Evolutionary conservation across 441 rosid species (phyloP).

Genomic region (Heliophila coronopifolia): DNA sequence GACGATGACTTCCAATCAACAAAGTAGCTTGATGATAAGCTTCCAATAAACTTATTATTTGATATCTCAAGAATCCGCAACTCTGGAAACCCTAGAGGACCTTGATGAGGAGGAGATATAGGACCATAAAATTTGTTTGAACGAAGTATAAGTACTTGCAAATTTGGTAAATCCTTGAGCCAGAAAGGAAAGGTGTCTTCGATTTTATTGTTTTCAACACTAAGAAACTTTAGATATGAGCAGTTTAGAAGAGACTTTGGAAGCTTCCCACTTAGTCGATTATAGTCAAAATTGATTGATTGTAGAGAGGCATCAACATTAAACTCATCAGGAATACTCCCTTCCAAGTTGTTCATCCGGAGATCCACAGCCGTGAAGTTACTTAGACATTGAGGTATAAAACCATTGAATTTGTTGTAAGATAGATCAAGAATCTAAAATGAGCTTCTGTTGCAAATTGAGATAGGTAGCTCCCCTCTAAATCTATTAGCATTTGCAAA

Average conservation of each 20-base stretch:
- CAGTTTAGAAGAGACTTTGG: slow-evolving; percentile 47
- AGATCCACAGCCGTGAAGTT: background rate
- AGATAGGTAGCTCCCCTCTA: slow-evolving; percentile 35
- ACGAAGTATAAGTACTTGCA: slow-evolving; percentile 48
- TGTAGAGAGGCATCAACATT: slow-evolving; percentile 22
- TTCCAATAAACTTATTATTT: slow-evolving; percentile 16
- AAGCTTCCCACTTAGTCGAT: slow-evolving; percentile 35
- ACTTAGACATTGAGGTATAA: slow-evolving; percentile 8
- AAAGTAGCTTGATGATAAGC: slow-evolving; percentile 23
- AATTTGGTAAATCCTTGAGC: slow-evolving; percentile 31
- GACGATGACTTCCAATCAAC: slow-evolving; percentile 40
- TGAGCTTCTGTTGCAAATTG: slow-evolving; percentile 37
- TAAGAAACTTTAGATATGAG: slow-evolving; percentile 34
- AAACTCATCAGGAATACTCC: slow-evolving; percentile 3
- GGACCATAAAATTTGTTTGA: slow-evolving; percentile 40
- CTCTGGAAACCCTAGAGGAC: slow-evolving; percentile 33
- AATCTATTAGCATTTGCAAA: slow-evolving; percentile 38
- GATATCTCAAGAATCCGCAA: slow-evolving; percentile 66
- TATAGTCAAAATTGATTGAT: slow-evolving; percentile 40
- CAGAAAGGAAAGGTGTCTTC: slow-evolving; percentile 48
- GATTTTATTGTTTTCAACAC: slow-evolving; percentile 45
- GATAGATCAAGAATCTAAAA: slow-evolving; percentile 25
- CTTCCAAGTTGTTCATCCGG: slow-evolving; percentile 8
- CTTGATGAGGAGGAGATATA: slow-evolving; percentile 24
- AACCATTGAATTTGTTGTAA: slow-evolving; percentile 6